Conservation (phyloP, 2,329 filamentous ascomycete genomes). For the Ceratocystis lukuohia region DNA sequence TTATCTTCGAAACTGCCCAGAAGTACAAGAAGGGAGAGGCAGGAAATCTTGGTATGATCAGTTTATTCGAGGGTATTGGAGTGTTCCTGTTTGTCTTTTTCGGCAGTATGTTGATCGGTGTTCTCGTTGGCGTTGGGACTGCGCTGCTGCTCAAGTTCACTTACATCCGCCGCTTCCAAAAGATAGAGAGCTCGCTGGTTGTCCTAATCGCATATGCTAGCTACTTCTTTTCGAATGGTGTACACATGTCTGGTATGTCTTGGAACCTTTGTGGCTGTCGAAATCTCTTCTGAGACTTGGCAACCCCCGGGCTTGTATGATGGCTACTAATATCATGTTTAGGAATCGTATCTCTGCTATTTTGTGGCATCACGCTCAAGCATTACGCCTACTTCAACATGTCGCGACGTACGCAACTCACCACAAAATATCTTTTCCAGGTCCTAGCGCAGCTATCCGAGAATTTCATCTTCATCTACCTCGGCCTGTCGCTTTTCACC, state of each 20-base stretch:
- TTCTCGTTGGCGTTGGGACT: conserved; percentile 73
- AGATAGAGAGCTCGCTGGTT: conserved; percentile 92
- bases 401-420: conserved; percentile 92
- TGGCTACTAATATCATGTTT: conserved; percentile 27
- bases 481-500: conserved; percentile 88
- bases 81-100: conserved; percentile 96
- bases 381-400: conserved; percentile 99
- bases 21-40: conserved; percentile 68
- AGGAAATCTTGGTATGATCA: conserved; percentile 61
- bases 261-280: neutral
- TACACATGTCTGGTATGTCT: conserved; percentile 79
- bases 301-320: neutral
- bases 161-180: conserved; percentile 78
- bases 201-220: conserved; percentile 90
- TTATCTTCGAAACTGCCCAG: conserved; percentile 95
- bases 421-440: conserved; percentile 95
- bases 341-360: conserved; percentile 88
- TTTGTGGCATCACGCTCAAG: conserved; percentile 96
- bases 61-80: conserved; percentile 79
- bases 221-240: conserved; percentile 94
- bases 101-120: conserved; percentile 77
- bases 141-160: conserved; percentile 90
- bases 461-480: conserved; percentile 99
- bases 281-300: neutral
- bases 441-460: conserved; percentile 89